Base-by-base conservation (phyloP, 768 basidiomycete species). In the Phanerochaete sordida region DNA sequence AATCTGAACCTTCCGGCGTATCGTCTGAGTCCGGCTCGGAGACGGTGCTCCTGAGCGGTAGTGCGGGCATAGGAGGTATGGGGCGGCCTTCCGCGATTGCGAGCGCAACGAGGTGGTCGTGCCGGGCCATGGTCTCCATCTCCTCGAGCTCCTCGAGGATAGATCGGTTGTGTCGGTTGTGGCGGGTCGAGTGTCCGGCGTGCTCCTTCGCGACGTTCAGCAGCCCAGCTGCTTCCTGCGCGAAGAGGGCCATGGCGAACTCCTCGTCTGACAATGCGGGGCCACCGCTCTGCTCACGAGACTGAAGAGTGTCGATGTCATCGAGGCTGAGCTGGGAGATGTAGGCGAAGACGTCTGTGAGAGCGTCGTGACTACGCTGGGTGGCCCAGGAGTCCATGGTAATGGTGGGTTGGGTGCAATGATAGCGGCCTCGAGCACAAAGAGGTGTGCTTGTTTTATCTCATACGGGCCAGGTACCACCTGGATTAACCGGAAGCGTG, bases 221-320 rank as follows among this genome's bases (percentile, higher is more conserved):
- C 1, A 69, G 58, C 16, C 57, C 48, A 24, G 56, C 56, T 1
- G 68, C 67, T 35, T 69, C 68, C 27, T 69, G 52, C 3, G 59
- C 65, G 39, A 68, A 69, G n/a, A 69, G 43, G 0, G 44, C 5
- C 37, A 64, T 50, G 6, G 68, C 66, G 15, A 69, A 64, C 55
- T 69, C 68, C 27, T 66, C 64, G 39, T 69, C 68, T 9, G 59
- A 57, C 24, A 62, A 45, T 6, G 43, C 50, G 1, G 30, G 24
- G 11, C 30, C 48, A 15, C 54, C 57, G 30, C 24, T 37, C 3
- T 30, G 58, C 2, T 31, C 27, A 15, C 48, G 59, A 11, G 60
- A 48, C 46, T 65, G 63, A 9, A 65, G 56, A 11, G 57, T 24
- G 35, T 68, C 62, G 26, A 68, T 64, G 54, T 62, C 62, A 19